phyloP scores from a whole-genome alignment of 768 basidiomycete genomes.

The Russula abietina region DNA sequence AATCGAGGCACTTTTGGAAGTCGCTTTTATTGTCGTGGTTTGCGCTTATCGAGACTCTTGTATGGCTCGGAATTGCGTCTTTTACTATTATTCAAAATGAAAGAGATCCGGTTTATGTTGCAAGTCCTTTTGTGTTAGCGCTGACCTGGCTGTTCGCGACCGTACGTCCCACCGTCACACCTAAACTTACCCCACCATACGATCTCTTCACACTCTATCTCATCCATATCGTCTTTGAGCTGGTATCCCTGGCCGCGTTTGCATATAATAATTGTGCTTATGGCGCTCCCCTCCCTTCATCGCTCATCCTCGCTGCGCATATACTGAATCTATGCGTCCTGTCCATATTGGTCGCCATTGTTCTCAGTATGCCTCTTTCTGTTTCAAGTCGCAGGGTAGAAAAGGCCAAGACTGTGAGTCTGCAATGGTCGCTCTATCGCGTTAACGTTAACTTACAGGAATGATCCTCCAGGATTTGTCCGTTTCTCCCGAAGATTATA shows the following conservation, averaged over 20 bases:
- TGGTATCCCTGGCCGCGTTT: constrained; percentile 48
- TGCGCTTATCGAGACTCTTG: constrained; percentile 50
- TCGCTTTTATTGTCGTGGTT: constrained; percentile 50
- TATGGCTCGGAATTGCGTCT: constrained; percentile 56
- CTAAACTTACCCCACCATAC: constrained; percentile 51
- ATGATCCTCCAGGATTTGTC: constrained; percentile 42
- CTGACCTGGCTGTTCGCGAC: constrained; percentile 63
- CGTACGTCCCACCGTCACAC: constrained; percentile 46
- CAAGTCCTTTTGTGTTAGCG: constrained; percentile 44
- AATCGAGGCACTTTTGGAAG: constrained; percentile 48
- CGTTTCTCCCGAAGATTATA: constrained; percentile 73
- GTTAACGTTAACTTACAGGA: neutral
- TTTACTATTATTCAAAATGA: constrained; percentile 41
- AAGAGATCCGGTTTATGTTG: constrained; percentile 31
- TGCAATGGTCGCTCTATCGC: neutral
- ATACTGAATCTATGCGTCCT: constrained; percentile 43
- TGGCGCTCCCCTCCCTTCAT: constrained; percentile 39
- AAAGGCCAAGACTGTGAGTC: constrained; percentile 56
- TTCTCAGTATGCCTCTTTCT: constrained; percentile 59
- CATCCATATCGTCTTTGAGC: constrained; percentile 40
- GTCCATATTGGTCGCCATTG: constrained; percentile 39
- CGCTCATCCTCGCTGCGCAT: constrained; percentile 27
- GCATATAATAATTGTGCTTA: constrained; percentile 46
- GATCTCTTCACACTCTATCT: constrained; percentile 59
- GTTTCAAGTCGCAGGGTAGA: constrained; percentile 51